These are phyloP conservation scores for Rhynchosporium agropyri DNA, from an alignment of 2,329 filamentous ascomycete species.

Conservation along the genomic window DNA sequence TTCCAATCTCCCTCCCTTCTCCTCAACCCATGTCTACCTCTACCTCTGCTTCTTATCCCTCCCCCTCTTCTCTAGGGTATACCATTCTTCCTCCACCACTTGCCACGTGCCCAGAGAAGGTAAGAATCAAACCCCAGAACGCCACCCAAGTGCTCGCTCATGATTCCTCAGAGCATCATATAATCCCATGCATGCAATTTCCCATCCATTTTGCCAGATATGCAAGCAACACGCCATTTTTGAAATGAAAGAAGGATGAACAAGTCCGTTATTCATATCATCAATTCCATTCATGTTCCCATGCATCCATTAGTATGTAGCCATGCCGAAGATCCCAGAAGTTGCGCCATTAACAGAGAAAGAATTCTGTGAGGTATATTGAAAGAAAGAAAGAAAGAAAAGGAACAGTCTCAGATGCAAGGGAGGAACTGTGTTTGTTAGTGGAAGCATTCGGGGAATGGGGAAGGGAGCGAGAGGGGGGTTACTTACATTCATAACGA, in stretches of 20 bases:
- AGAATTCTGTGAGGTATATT: slow-evolving; percentile 13
- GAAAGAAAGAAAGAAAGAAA: slow-evolving; percentile 8
- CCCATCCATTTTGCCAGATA: slow-evolving; percentile 14
- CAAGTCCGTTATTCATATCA: background rate
- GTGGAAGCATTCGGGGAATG: background rate
- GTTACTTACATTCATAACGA: slow-evolving; percentile 90
- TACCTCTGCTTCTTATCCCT: too few relatives aligned
- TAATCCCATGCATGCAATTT: slow-evolving; percentile 20
- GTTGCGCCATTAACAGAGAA: slow-evolving; percentile 7
- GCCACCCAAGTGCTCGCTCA: slow-evolving; percentile 27
- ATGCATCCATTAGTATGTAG: slow-evolving; percentile 12
- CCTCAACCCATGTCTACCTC: background rate
- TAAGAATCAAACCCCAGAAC: slow-evolving; percentile 28
- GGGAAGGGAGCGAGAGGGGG: background rate
- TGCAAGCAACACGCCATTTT: slow-evolving; percentile 13
- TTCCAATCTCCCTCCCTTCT: background rate
- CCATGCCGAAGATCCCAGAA: slow-evolving; percentile 14
- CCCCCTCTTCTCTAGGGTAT: background rate
- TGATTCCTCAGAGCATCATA: slow-evolving; percentile 18
- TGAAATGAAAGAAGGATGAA: background rate
- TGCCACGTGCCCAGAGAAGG: slow-evolving; percentile 5
- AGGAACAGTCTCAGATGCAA: slow-evolving; percentile 45
- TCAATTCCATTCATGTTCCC: slow-evolving; percentile 1
- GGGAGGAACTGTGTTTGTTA: slow-evolving; percentile 46
- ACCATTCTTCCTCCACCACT: background rate